Percentiles rank a stretch among this genome's conserved stretches.
These are phyloP conservation scores for Botrytis medusae DNA, from an alignment of 2,329 filamentous ascomycete genomes.

Conservation along the genomic window DNA sequence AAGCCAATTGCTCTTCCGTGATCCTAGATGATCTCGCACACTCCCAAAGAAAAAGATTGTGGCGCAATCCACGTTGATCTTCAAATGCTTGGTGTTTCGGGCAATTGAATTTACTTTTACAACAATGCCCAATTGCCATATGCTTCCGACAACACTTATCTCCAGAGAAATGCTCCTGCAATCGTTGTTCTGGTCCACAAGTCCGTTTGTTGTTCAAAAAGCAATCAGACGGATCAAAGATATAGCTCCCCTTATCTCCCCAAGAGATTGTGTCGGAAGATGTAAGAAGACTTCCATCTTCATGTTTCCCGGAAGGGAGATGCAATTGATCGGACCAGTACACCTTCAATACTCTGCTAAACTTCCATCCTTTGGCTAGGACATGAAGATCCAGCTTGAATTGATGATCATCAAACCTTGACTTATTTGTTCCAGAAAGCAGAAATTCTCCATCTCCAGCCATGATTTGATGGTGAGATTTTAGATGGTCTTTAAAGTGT, in stretches of 20 bases:
- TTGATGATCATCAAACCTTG: not conserved
- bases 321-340: not conserved
- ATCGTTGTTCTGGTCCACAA: not conserved
- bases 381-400: not conserved
- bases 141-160: not conserved
- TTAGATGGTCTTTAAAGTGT: not conserved
- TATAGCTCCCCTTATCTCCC: not conserved
- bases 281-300: not conserved
- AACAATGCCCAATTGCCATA: not conserved
- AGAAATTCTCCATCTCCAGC: not conserved
- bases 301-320: fast-evolving
- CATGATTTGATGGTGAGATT: not conserved
- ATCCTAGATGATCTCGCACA: not conserved
- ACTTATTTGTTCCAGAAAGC: not conserved
- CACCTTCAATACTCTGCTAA: not conserved
- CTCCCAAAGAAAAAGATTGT: fast-evolving
- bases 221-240: not conserved
- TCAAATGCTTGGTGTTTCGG: not conserved
- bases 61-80: not conserved
- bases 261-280: not conserved
- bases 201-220: not conserved
- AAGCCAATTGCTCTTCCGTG: not conserved
- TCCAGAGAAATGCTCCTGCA: not conserved
- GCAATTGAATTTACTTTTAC: not conserved
- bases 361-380: not conserved